Evolutionary conservation across 768 basidiomycete species (phyloP), one percentile per base, ranked within the genome.

Genomic region (Dacryopinax spathularia): DNA sequence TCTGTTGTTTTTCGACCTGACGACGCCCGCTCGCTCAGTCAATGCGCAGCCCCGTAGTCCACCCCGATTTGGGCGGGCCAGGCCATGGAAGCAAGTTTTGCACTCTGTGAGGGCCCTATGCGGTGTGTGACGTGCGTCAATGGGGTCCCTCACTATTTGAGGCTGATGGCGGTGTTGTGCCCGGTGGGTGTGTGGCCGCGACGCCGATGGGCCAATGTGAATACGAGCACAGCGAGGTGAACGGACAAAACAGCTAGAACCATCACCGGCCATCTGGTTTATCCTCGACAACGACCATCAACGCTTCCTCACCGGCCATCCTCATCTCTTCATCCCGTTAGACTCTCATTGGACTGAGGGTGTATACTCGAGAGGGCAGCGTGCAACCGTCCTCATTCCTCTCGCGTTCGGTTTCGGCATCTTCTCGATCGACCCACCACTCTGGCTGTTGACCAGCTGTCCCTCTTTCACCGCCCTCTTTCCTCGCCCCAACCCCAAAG

Each of bases 401-500:
- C 48, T 56, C 18, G n/a, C n/a, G n/a, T n/a, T n/a, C n/a, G n/a
- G n/a, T n/a, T n/a, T n/a, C n/a, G n/a, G 7, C 48, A 27, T 56
- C 25, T 56, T 29, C 6, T 29, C 48, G 6, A n/a, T n/a, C n/a
- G n/a, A n/a, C n/a, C n/a, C n/a, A n/a, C n/a, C n/a, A n/a, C n/a
- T 20, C 48, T 13, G 13, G 48, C 48, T 56, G 48, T 56, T 56
- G 48, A 56, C 48, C 48, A 56, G 48, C 48, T 29, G 48, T 56
- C 48, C 18, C 9, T 56, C 48, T 7, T 56, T 56, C 25, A 20
- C 48, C 9, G 16, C 13, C 4, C 48, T 9, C 48, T 29, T 13
- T 22, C 48, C 48, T 27, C 48, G 48, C 48, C 25, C 25, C 5
- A 4, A 27, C 25, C 43, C 13, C 43, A 44, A 13, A n/a, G n/a